Evolutionary conservation across 441 rosid species (phyloP).

Genomic region (Omphalea diandra): DNA sequence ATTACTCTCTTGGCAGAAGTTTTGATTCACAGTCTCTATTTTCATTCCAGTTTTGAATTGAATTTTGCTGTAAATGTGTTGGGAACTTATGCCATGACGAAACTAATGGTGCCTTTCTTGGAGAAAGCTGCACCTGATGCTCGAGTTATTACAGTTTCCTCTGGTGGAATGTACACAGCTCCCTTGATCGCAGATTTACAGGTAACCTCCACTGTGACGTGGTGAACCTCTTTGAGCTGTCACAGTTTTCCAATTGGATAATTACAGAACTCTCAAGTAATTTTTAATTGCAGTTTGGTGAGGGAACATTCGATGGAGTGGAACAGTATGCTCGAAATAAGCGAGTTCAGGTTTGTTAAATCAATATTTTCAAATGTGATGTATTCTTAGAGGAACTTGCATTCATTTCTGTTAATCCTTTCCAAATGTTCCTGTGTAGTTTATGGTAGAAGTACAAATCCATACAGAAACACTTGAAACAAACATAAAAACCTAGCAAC

Average conservation of each 20-base stretch:
- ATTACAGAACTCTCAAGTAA: neutral
- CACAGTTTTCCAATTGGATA: conserved; percentile 4
- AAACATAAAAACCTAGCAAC: neutral
- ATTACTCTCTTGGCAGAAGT: neutral
- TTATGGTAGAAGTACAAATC: neutral
- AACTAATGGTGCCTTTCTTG: conserved; percentile 70
- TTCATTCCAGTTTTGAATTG: conserved; percentile 55
- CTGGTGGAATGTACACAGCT: conserved; percentile 87
- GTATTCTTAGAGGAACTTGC: neutral
- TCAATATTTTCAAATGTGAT: neutral
- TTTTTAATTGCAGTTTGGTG: conserved; percentile 45
- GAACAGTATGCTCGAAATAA: conserved; percentile 81
- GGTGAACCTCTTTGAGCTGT: neutral
- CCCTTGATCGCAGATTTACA: conserved; percentile 81
- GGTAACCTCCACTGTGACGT: conserved; percentile 32
- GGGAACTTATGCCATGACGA: conserved; percentile 75
- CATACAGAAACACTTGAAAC: neutral
- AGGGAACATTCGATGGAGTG: conserved; percentile 52
- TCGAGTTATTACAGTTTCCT: conserved; percentile 79
- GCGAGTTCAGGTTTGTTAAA: conserved; percentile 64
- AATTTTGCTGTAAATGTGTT: conserved; percentile 82
- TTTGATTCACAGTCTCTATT: conserved; percentile 14
- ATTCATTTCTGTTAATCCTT: neutral
- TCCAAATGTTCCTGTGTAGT: neutral
- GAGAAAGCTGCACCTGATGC: conserved; percentile 84